Evolutionary conservation across 371 early-diverging fungal genomes (phyloP).

Genomic region (Blakeslea trispora): DNA sequence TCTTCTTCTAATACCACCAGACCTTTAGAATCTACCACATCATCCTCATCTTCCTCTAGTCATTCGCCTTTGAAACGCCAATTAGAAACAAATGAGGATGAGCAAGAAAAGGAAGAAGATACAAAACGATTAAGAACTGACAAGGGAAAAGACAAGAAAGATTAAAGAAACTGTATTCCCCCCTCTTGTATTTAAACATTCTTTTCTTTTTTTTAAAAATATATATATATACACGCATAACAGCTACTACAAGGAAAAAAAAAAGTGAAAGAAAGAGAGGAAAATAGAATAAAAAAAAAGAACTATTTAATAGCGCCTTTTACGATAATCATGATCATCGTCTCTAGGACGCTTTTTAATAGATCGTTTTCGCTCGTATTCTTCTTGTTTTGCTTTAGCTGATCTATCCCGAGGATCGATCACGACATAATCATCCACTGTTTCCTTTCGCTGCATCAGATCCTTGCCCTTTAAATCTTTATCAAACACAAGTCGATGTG

Average conservation of each 20-base stretch:
- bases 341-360: conserved; percentile 13
- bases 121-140: conserved; percentile 9
- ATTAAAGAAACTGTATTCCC: conserved; percentile 6
- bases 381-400: conserved; percentile 44
- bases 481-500: conserved; percentile 68
- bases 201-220: too few species aligned
- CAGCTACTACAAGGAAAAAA: too few species aligned
- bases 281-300: too few species aligned
- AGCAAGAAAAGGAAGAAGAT: neutral
- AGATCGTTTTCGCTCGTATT: conserved; percentile 30
- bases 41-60: neutral
- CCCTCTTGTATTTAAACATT: conserved; percentile 19
- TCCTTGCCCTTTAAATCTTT: conserved; percentile 70
- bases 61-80: neutral
- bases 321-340: neutral
- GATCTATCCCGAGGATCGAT: conserved; percentile 68
- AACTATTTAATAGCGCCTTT: conserved; percentile 15
- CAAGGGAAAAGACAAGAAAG: conserved; percentile 29
- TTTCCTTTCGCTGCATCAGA: conserved; percentile 59
- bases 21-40: neutral
- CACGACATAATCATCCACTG: conserved; percentile 74
- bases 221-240: too few species aligned
- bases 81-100: neutral
- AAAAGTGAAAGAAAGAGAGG: too few species aligned
- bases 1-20: neutral